Percentiles rank a stretch among this genome's conserved stretches.
phyloP scores from a whole-genome alignment of 1,284 basidiomycete genomes.

The Blastosporella zonata region DNA sequence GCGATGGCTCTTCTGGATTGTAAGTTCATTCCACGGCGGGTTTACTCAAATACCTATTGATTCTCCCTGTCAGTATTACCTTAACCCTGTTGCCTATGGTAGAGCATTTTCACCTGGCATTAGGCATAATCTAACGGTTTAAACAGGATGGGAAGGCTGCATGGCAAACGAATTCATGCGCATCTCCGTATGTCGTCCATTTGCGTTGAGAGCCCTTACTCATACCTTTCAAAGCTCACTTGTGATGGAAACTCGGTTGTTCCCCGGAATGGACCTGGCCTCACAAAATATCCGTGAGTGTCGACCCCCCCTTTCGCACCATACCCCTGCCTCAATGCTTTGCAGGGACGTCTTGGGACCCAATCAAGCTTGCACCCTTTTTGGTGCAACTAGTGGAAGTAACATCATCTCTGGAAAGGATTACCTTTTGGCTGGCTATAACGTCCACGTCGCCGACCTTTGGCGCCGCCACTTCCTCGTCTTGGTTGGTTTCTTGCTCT shows the following conservation, averaged over 20 bases:
- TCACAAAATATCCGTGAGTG: constrained; percentile 66
- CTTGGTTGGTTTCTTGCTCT: constrained; percentile 58
- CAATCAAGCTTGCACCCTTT: constrained; percentile 69
- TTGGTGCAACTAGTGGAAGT: constrained; percentile 52
- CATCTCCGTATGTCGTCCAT: constrained; percentile 42
- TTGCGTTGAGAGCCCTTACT: not conserved
- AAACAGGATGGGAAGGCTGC: constrained; percentile 64
- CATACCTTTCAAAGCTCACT: constrained; percentile 38
- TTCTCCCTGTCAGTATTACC: constrained; percentile 49
- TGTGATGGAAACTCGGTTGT: constrained; percentile 72
- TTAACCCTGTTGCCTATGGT: constrained; percentile 80
- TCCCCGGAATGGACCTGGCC: constrained; percentile 64
- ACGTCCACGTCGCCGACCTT: constrained; percentile 47
- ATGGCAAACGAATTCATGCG: constrained; percentile 87
- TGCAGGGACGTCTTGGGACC: constrained; percentile 48
- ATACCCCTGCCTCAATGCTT: not conserved
- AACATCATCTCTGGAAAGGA: constrained; percentile 45
- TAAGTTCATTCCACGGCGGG: constrained; percentile 29
- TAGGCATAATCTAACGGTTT: constrained; percentile 1
- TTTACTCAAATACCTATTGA: constrained; percentile 1
- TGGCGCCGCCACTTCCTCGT: constrained; percentile 63
- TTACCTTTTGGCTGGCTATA: constrained; percentile 62
- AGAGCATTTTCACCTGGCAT: constrained; percentile 9
- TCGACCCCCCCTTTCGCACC: not conserved
- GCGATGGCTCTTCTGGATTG: constrained; percentile 89